Percentiles rank a stretch among this genome's conserved stretches.
Evolutionary conservation across 169 alveolate species (phyloP).

Genomic region (Cyclospora cayetanensis): DNA sequence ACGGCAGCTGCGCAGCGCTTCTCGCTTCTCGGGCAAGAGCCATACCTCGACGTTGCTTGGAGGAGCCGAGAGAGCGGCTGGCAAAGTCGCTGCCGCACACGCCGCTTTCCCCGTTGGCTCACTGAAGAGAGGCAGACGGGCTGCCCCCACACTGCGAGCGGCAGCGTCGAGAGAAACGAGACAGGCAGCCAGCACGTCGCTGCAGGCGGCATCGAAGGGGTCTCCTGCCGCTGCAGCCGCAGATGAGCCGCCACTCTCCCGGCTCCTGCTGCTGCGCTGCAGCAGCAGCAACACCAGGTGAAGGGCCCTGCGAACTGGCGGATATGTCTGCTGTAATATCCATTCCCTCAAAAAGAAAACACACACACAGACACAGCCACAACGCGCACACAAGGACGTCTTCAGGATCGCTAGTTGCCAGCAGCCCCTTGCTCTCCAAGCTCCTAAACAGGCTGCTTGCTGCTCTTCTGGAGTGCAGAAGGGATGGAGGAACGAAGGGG

Average conservation of each 20-base stretch:
- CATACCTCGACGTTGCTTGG: not conserved
- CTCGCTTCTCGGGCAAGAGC: not conserved
- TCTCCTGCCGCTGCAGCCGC: not conserved
- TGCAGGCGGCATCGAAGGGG: conserved; percentile 10
- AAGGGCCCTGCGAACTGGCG: not conserved
- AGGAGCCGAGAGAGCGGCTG: not conserved
- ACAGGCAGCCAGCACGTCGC: not conserved
- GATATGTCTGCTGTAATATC: not conserved
- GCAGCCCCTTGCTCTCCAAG: too few species aligned
- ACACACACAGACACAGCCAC: too few species aligned
- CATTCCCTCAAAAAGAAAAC: not conserved
- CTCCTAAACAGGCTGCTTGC: too few species aligned
- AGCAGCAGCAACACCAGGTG: conserved; percentile 16
- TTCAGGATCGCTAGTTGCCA: too few species aligned
- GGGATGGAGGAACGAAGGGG: too few species aligned
- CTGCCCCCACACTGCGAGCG: not conserved
- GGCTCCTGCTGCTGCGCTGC: not conserved
- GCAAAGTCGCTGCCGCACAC: not conserved
- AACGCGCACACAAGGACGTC: too few species aligned
- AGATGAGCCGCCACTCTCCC: not conserved
- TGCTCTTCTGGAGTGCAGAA: too few species aligned
- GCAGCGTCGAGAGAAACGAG: not conserved
- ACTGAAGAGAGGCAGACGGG: not conserved
- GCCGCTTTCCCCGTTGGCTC: not conserved
- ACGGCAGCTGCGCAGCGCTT: too few species aligned